Percentiles rank a stretch among this genome's conserved stretches.
These are phyloP conservation scores for Fusarium fujikuroi DNA, from an alignment of 2,329 filamentous ascomycete genomes.

Conservation along the genomic window DNA sequence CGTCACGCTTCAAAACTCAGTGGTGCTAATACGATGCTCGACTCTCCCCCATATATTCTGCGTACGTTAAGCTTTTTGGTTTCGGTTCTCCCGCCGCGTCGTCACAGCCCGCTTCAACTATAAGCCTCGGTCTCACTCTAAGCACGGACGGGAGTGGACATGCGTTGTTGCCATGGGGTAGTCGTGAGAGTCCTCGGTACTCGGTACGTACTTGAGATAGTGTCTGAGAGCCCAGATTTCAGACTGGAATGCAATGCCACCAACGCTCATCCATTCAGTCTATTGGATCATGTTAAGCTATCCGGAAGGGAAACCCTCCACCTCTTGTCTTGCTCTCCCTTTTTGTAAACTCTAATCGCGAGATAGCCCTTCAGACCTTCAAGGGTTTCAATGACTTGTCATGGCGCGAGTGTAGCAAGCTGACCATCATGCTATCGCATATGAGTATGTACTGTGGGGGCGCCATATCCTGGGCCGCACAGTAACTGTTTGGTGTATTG, in stretches of 20 bases:
- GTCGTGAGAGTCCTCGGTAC: conserved; percentile 10
- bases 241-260: not conserved
- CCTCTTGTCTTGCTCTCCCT: conserved; percentile 6
- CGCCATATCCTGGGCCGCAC: not conserved
- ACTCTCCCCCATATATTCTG: not conserved
- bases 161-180: not conserved
- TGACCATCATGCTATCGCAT: not conserved
- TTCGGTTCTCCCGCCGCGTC: not conserved
- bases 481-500: not conserved
- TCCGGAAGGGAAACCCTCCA: not conserved
- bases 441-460: not conserved
- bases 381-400: not conserved
- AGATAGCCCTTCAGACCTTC: not conserved
- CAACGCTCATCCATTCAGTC: conserved; percentile 8
- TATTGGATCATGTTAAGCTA: not conserved
- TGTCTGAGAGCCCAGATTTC: conserved; percentile 23
- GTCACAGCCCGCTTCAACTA: not conserved
- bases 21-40: not conserved
- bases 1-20: not conserved
- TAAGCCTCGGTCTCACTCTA: not conserved
- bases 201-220: conserved; percentile 5
- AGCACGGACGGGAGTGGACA: not conserved
- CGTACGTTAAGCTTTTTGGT: not conserved
- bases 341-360: not conserved
- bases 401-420: not conserved